These are phyloP conservation scores for Metarhizium album DNA, from an alignment of 2,329 filamentous ascomycete species.

Conservation along the genomic window DNA sequence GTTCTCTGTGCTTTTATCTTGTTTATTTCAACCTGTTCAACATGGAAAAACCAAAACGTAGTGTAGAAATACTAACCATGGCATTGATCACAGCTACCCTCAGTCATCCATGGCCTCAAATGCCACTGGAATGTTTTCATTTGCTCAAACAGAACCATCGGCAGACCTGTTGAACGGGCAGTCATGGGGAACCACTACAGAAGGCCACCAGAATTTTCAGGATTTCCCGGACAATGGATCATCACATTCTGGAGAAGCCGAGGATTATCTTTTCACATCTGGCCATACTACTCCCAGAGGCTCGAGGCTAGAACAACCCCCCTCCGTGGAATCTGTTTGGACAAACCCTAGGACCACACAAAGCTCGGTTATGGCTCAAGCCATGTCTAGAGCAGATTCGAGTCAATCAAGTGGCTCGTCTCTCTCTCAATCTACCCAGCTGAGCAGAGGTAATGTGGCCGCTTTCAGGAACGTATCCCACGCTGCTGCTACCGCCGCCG, in stretches of 20 bases:
- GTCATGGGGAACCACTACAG: slow-evolving; percentile 45
- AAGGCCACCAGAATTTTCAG: slow-evolving; percentile 50
- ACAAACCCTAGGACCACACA: slow-evolving; percentile 25
- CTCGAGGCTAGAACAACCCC: slow-evolving; percentile 33
- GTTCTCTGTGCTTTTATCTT: slow-evolving; percentile 16
- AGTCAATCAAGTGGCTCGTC: slow-evolving; percentile 31
- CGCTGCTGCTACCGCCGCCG: slow-evolving; percentile 20
- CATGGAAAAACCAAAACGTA: slow-evolving; percentile 10
- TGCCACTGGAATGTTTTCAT: slow-evolving; percentile 43
- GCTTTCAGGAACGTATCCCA: slow-evolving; percentile 31
- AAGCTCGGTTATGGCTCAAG: slow-evolving; percentile 22
- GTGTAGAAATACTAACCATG: slow-evolving; percentile 47
- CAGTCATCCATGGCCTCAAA: slow-evolving; percentile 39
- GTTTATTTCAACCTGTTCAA: slow-evolving; percentile 1
- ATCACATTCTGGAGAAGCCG: slow-evolving; percentile 38
- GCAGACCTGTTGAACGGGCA: slow-evolving; percentile 43
- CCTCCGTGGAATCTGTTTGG: slow-evolving; percentile 40
- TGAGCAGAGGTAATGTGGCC: slow-evolving; percentile 40
- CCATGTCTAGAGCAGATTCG: slow-evolving; percentile 29
- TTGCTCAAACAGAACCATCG: slow-evolving; percentile 49
- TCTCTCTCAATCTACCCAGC: slow-evolving; percentile 38
- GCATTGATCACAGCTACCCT: slow-evolving; percentile 46
- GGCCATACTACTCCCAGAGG: slow-evolving; percentile 44
- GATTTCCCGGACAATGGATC: slow-evolving; percentile 41
- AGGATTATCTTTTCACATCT: slow-evolving; percentile 44